These are phyloP conservation scores for Aureobasidium sp. DNA, from an alignment of 2,329 filamentous ascomycete species.

Conservation along the genomic window DNA sequence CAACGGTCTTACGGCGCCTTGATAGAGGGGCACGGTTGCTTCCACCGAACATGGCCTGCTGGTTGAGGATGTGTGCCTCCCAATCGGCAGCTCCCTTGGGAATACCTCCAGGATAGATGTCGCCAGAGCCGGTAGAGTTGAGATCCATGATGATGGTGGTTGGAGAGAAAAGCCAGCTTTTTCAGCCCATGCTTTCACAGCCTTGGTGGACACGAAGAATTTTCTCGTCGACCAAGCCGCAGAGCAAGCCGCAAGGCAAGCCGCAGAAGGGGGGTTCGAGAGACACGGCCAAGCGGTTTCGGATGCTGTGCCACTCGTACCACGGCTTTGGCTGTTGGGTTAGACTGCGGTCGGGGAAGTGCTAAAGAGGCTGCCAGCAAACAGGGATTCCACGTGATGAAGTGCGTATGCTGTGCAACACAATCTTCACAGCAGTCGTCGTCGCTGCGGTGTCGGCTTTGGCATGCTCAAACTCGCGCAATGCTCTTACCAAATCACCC, in stretches of 20 bases:
- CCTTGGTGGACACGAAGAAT: not conserved
- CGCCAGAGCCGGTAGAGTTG: not conserved
- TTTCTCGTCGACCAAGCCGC: not conserved
- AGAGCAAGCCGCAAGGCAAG: not conserved
- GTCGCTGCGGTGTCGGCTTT: not conserved
- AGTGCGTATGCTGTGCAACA: constrained; percentile 2
- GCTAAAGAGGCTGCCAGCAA: constrained; percentile 7
- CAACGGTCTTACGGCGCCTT: constrained; percentile 1
- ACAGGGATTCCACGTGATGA: constrained; percentile 9
- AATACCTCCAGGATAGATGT: not conserved
- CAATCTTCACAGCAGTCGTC: not conserved
- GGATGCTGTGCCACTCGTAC: constrained; percentile 1
- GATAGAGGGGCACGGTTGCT: not conserved
- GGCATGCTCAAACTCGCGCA: not conserved
- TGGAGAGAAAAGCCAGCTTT: not conserved
- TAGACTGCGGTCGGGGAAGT: constrained; percentile 5
- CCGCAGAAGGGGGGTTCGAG: not conserved
- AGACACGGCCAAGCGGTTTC: constrained; percentile 7
- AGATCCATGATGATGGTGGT: constrained; percentile 3
- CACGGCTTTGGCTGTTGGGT: not conserved
- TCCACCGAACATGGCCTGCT: constrained; percentile 3
- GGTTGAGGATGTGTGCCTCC: constrained; percentile 3
- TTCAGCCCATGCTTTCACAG: constrained; percentile 12
- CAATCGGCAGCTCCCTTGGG: not conserved
- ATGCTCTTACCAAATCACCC: not conserved